Base-by-base conservation (phyloP, 768 basidiomycete genomes). In the Lyophyllum atratum region DNA sequence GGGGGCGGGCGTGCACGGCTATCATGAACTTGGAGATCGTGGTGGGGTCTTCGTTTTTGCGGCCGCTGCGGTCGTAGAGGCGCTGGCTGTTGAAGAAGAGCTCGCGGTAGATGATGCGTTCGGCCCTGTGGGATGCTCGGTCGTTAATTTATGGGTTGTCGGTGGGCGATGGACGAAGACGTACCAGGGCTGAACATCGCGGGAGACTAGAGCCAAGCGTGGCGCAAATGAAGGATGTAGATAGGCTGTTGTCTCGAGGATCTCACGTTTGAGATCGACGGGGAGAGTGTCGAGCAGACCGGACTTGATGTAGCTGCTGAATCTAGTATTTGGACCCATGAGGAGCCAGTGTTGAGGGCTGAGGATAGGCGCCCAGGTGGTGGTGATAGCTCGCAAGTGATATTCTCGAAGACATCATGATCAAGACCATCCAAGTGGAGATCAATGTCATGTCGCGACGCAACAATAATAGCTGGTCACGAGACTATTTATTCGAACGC, bases 101-200 rank as follows among this genome's bases (percentile, higher is more conserved):
- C 39, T 61, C 62, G 24, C 49, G 60, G 47, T 64, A 64, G 45
- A 64, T 62, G 24, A 64, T 60, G 21, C 54, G 60, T 43, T 66
- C 65, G 3, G 63, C 58, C 65, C 65, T 64, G 31, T 3, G 28
- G 4, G 1, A 17, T 6, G n/a, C 28, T 2, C 12, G 10, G 31
- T 3, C 12, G 4, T 55, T 42, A 52, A 31, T 37, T 22, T 22
- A 12, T 33, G n/a, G n/a, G 31, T 33, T 33, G 34, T 34, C 6
- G 11, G 24, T 19, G 39, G 31, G 31, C 15, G 15, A 29, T 15
- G 3, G 4, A 12, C 14, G 21, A 0, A 19, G 17, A 31, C 59
- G 46, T 48, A 66, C 61, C 61, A 64, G n/a, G 52, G 39, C 39
- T 63, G 59, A 5, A 63, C 48, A 2, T 61, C 55, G 4, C 57